Evolutionary conservation across 352 stramenopile species (phyloP), one percentile per base, ranked within the genome.

Genomic region (Globisporangium barbulae): DNA sequence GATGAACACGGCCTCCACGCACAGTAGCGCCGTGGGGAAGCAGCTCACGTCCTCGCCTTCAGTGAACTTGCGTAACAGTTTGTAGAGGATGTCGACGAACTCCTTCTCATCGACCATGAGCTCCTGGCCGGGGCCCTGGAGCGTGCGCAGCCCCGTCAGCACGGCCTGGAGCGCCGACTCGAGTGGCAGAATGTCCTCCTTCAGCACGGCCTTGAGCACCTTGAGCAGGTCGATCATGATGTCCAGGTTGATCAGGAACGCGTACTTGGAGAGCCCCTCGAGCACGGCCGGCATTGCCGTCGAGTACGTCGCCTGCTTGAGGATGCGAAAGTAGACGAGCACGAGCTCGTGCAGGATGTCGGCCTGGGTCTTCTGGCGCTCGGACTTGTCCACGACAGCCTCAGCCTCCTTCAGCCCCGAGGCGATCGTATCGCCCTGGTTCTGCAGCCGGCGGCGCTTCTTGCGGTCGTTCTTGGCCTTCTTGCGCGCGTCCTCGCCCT

Each of bases 201-300:
- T 83, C 30, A 98, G 78, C 61, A 98, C 77, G 28, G 90, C 76
- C 72, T 98, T 98, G 30, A 99, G 82, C 44, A 98, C 90, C 63
- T 94, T 97, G 61, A 99, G 79, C 50, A 99, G 69, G 71, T 99
- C 94, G 30, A 97, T 90, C 76, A 99, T 96, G 41, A 98, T 98
- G 74, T 99, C 96, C n/a, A 99, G 79, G 70, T 99, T 98, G 63
- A 99, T 98, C 10, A 99, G 64, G 81, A 98, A 97, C 17, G 93
- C 94, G 81, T 97, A 98, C 68, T 98, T 98, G 45, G 91, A 85
- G 47, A 99, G 80, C 2, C 96, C 96, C 63, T 93, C 84, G 21
- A 99, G 82, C 56, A 97, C 93, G 1, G 90, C 88, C 1, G 94
- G 94, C 58, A 99, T 66, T 19, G 97, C 77, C n/a, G 85, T 78